Conservation (phyloP, 345 rosid genomes). For the Mallotus nudiflorus region DNA sequence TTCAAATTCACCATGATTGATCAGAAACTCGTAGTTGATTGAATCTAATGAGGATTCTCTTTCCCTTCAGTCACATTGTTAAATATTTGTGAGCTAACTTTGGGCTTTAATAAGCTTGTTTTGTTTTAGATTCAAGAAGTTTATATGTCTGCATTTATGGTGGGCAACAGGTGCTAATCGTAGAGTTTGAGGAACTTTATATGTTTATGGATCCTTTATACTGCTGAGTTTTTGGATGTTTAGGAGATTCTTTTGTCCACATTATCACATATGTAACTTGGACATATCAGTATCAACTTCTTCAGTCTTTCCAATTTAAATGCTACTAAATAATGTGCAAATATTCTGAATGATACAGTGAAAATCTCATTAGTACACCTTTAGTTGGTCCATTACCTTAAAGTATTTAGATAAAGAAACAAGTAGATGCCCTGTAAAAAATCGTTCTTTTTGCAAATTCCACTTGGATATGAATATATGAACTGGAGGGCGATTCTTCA, state of each 20-base stretch:
- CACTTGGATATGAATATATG: background rate
- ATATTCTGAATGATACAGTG: background rate
- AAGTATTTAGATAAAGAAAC: background rate
- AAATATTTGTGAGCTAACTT: background rate
- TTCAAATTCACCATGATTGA: background rate
- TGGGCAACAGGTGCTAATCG: too few relatives aligned
- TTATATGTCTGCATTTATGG: too few relatives aligned
- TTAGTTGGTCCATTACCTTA: background rate
- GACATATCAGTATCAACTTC: too few relatives aligned
- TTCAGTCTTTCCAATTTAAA: too few relatives aligned
- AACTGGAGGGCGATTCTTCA: background rate
- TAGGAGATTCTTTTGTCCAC: background rate
- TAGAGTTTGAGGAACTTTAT: too few relatives aligned
- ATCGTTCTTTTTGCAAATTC: background rate
- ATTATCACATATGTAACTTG: too few relatives aligned
- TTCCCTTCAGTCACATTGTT: background rate
- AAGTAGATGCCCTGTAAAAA: background rate
- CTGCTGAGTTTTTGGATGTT: background rate
- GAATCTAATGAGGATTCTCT: background rate
- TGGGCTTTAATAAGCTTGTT: too few relatives aligned
- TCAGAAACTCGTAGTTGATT: background rate
- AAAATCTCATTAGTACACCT: background rate
- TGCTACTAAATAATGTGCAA: background rate
- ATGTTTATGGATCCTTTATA: background rate
- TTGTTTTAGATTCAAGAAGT: too few relatives aligned